phyloP scores from a whole-genome alignment of 106 monocot species.

The Platanthera zijinensis region DNA sequence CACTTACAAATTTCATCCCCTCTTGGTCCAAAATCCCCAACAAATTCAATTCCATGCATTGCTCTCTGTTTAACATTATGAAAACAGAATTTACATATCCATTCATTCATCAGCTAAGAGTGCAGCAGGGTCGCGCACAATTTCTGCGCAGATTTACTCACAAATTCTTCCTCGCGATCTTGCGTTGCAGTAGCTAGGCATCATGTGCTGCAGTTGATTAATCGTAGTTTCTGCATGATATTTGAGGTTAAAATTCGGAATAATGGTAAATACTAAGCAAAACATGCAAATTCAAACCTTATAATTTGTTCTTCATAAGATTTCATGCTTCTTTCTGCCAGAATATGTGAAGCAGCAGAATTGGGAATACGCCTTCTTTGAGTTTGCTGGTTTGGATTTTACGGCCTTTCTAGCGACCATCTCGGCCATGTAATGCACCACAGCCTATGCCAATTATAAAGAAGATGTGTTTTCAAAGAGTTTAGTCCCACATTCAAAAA shows the following conservation, averaged over 20 bases:
- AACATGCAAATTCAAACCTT: not conserved
- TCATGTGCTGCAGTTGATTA: not conserved
- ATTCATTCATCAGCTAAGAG: too few relatives aligned
- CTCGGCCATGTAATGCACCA: slow-evolving; percentile 41
- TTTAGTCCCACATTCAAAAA: too few relatives aligned
- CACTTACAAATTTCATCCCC: too few relatives aligned
- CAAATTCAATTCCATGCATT: too few relatives aligned
- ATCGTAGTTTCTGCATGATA: not conserved
- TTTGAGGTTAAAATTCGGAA: not conserved
- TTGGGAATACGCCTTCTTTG: slow-evolving; percentile 19
- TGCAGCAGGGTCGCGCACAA: not conserved
- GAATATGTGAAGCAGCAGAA: slow-evolving; percentile 19
- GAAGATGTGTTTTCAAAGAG: not conserved
- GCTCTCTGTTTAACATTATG: too few relatives aligned
- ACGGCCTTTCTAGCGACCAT: slow-evolving; percentile 19
- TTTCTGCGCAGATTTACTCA: not conserved
- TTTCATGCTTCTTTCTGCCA: slow-evolving; percentile 26
- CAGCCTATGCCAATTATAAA: slow-evolving; percentile 23
- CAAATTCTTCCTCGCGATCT: not conserved
- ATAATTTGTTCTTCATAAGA: not conserved
- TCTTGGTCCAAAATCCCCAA: too few relatives aligned
- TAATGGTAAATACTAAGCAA: not conserved
- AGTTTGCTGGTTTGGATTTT: slow-evolving; percentile 15
- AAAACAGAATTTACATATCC: too few relatives aligned
- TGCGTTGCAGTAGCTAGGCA: not conserved